Conservation (phyloP, 1,284 basidiomycete species). For the Fomitopsis palustris region DNA sequence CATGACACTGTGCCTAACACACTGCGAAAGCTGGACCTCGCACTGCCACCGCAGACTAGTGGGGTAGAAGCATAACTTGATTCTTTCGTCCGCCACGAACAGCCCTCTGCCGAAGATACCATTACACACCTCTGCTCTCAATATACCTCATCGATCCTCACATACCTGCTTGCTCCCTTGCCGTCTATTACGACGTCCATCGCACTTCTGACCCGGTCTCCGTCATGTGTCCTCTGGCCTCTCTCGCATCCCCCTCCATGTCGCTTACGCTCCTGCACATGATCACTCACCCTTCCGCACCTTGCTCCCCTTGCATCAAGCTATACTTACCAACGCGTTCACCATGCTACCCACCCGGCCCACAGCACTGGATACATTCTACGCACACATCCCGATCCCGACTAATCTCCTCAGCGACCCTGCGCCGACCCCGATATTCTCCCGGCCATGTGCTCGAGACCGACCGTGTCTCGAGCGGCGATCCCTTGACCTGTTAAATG, state of each 20-base stretch:
- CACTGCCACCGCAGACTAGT: not conserved
- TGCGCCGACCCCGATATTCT: not conserved
- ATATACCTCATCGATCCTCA: no score
- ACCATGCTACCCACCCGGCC: not conserved
- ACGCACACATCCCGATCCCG: not conserved
- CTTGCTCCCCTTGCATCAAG: not conserved
- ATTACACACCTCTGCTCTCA: not conserved
- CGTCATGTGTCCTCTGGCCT: not conserved
- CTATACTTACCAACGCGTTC: not conserved
- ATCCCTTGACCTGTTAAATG: not conserved
- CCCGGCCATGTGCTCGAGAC: not conserved
- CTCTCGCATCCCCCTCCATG: not conserved
- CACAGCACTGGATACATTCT: not conserved
- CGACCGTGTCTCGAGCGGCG: not conserved
- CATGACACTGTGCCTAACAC: not conserved
- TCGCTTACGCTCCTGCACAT: not conserved
- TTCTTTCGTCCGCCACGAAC: not conserved
- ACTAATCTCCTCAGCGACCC: not conserved
- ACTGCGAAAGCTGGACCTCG: not conserved
- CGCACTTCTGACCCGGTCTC: not conserved
- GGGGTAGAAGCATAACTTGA: not conserved
- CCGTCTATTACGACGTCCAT: not conserved
- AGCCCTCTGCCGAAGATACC: not conserved
- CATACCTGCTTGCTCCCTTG: not conserved
- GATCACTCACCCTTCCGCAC: not conserved